phyloP scores from a whole-genome alignment of 164 flowering plant genomes.

The Vitis cinerea region DNA sequence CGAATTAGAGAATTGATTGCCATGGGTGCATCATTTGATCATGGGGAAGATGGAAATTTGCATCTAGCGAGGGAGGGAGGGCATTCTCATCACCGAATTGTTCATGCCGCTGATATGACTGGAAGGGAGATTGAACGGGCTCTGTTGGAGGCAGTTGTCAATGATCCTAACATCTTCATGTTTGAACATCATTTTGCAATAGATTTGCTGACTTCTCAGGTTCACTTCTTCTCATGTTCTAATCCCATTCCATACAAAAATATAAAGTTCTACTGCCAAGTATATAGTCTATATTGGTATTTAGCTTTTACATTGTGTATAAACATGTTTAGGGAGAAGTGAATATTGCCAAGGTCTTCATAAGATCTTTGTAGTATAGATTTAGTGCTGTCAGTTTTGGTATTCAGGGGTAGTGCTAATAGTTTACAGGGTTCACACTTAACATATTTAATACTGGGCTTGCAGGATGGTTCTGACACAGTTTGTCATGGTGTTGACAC shows the following conservation, averaged over 20 bases:
- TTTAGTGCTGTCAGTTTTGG: background rate
- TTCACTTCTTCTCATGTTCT: slow-evolving; percentile 14
- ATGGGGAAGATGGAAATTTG: slow-evolving; percentile 94
- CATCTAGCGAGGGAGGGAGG: slow-evolving; percentile 98
- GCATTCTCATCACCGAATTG: slow-evolving; percentile 91
- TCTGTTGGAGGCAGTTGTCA: slow-evolving; percentile 71
- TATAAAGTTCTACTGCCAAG: too few species aligned
- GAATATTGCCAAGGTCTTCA: background rate
- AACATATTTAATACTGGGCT: slow-evolving; percentile 6
- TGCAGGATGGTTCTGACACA: slow-evolving; percentile 78
- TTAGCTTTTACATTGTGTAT: too few species aligned
- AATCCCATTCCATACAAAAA: background rate
- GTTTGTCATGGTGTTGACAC: slow-evolving; percentile 92
- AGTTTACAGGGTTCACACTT: background rate
- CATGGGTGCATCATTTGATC: slow-evolving; percentile 98
- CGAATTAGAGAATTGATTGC: slow-evolving; percentile 89
- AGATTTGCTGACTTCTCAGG: slow-evolving; percentile 92
- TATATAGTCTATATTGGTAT: too few species aligned
- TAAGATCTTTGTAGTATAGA: background rate
- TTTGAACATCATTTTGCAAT: slow-evolving; percentile 93
- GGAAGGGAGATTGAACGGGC: slow-evolving; percentile 97
- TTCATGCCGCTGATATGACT: slow-evolving; percentile 99
- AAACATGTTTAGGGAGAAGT: background rate
- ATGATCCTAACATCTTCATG: slow-evolving; percentile 71
- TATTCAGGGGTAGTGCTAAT: background rate